Percentiles rank a stretch among this genome's conserved stretches.
Conservation (phyloP, 352 stramenopile genomes). For the Globisporangium polare region DNA sequence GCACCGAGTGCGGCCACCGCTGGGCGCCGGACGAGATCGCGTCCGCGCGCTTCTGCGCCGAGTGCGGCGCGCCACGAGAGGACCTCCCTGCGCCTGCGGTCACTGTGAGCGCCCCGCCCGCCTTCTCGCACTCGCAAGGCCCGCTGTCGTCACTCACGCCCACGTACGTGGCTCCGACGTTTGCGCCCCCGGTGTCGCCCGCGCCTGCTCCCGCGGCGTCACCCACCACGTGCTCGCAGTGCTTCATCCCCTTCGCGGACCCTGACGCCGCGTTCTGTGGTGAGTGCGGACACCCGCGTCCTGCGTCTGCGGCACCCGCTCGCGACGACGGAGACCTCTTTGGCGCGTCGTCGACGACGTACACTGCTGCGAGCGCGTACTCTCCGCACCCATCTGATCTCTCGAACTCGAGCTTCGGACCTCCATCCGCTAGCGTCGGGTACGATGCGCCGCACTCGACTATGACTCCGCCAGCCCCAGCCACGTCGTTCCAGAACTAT, state of each 20-base stretch:
- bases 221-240: conserved; percentile 39
- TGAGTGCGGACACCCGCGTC: conserved; percentile 61
- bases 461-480: conserved; percentile 16
- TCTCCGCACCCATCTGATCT: conserved; percentile 8
- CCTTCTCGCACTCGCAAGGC: conserved; percentile 1
- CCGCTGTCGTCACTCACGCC: conserved; percentile 13
- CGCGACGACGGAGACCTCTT: conserved; percentile 65
- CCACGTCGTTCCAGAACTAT: conserved; percentile 13
- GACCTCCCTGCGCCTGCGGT: conserved; percentile 24
- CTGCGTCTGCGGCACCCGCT: conserved; percentile 10
- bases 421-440: conserved; percentile 22
- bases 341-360: conserved; percentile 31
- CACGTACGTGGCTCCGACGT: conserved; percentile 16
- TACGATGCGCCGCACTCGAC: conserved; percentile 25
- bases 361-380: background rate
- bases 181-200: conserved; percentile 8
- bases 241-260: conserved; percentile 44
- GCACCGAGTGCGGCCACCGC: conserved; percentile 73
- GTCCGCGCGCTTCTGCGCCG: conserved; percentile 75
- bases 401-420: conserved; percentile 19
- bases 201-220: background rate
- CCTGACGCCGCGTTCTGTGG: conserved; percentile 64
- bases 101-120: background rate
- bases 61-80: conserved; percentile 71
- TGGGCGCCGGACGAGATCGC: conserved; percentile 81